Evolutionary conservation across 306 rosid species (phyloP).

Genomic region (Trichosanthes cucumerina): DNA sequence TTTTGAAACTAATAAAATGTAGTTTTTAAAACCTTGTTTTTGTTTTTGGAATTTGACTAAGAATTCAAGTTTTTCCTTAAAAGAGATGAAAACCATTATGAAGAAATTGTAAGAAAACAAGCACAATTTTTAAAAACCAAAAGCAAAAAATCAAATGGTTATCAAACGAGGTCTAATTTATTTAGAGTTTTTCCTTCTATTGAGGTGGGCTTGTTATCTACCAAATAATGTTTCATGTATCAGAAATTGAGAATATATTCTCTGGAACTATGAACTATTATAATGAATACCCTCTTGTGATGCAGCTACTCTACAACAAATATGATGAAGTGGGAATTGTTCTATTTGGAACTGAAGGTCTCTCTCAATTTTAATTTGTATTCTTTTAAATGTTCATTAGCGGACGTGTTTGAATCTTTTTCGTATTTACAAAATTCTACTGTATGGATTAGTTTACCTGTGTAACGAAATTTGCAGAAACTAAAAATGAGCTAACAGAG

Average conservation of each 20-base stretch:
- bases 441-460: not conserved
- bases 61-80: no score
- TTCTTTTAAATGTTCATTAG: not conserved
- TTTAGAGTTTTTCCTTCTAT: not conserved
- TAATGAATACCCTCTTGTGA: not conserved
- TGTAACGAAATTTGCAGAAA: conserved; percentile 36
- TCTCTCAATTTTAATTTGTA: not conserved
- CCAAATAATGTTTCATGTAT: not conserved
- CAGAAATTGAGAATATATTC: not conserved
- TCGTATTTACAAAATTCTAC: not conserved
- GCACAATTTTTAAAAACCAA: no score
- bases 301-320: conserved; percentile 57
- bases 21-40: no score
- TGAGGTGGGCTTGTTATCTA: not conserved
- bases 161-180: not conserved
- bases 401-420: not conserved
- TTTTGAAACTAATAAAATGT: no score
- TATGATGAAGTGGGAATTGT: conserved; percentile 65
- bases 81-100: no score
- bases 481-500: conserved; percentile 60
- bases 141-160: no score
- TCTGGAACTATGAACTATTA: not conserved
- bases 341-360: conserved; percentile 79
- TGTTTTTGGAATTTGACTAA: no score
- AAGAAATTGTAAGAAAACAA: no score